These are phyloP conservation scores for Proliferodiscus dingleyae DNA, from an alignment of 2,329 filamentous ascomycete species.

Conservation along the genomic window DNA sequence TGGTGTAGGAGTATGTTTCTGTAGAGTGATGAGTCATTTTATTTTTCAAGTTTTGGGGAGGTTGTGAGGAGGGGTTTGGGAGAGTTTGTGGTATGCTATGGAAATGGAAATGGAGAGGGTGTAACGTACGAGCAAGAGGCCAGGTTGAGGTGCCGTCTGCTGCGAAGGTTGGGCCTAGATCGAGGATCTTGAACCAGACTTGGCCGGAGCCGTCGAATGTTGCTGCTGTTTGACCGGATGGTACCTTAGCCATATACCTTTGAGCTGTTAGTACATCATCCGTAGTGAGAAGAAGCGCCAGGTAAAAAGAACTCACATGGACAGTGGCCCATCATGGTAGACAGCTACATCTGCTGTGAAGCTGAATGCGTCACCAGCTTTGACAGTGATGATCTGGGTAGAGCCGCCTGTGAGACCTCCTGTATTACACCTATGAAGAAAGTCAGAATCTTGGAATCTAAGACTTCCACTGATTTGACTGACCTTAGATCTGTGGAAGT, in stretches of 20 bases:
- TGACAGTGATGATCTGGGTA: slow-evolving; percentile 27
- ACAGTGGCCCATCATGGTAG: slow-evolving; percentile 33
- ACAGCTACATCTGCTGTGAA: slow-evolving; percentile 41
- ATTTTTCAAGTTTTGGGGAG: too few species aligned
- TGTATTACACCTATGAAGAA: slow-evolving; percentile 41
- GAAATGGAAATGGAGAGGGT: too few species aligned
- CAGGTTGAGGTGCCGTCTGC: slow-evolving; percentile 20
- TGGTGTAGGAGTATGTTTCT: slow-evolving; percentile 28
- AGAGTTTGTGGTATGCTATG: too few species aligned
- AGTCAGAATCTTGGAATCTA: slow-evolving; percentile 33
- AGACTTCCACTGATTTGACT: neutral
- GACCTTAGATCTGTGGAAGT: slow-evolving; percentile 21
- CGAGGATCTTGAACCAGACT: slow-evolving; percentile 36
- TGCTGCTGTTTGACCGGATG: slow-evolving; percentile 26
- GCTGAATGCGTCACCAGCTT: slow-evolving; percentile 38
- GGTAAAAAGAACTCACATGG: slow-evolving; percentile 17
- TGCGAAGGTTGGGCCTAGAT: slow-evolving; percentile 30
- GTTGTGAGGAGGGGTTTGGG: neutral
- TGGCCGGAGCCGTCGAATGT: slow-evolving; percentile 33
- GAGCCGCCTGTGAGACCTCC: slow-evolving; percentile 22
- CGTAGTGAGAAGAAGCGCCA: neutral
- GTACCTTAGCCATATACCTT: slow-evolving; percentile 34
- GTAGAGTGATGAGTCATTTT: too few species aligned
- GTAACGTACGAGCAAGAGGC: slow-evolving; percentile 25
- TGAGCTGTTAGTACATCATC: neutral